Base-by-base conservation (phyloP, 805 yeast species). In the Millerozyma acaciae region DNA sequence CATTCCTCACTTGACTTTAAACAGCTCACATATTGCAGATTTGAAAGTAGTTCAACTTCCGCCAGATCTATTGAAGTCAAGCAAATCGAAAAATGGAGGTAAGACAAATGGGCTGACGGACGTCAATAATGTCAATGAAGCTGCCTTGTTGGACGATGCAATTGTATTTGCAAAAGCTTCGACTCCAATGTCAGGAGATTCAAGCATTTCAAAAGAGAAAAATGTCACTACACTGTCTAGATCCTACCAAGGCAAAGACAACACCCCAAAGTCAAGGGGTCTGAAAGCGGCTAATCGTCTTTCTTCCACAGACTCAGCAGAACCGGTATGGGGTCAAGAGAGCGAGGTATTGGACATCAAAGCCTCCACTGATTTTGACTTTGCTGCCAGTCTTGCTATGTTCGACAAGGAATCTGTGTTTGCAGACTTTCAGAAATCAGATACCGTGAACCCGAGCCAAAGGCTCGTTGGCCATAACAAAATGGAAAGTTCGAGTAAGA, bases 341-440 rank as follows among this genome's bases (percentile, higher is more conserved):
- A 40, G 43, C 9, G 75, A 71, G 37, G 69, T 76, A 20, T 44
- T 36, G 28, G 60, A 65, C 38, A 70, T 75, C 53, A 68, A 75
- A 43, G 41, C 57, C 13, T 53, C 68, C 34, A 70, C 65, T 15
- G 96, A 87, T 42, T 89, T 89, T 58, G 96, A 89, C 55, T 89
- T 89, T 57, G 85, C 77, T 35, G 80, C 85, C 9, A 85, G 84
- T 51, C 68, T 89, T 42, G 80, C 80, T 16, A 77, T 79, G 66
- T 89, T 89, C 50, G 93, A 89, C 55, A 89, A 89, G 55, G 65
- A 70, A 38, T 68, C 79, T 5, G 90, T 88, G 3, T 83, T 89
- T 55, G 84, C 82, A 30, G 87, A 86, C 51, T 72, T 89, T 48
- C 77, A 76, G 32, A 69, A 69, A 40, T 61, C 67, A 34, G 96